These are phyloP conservation scores for Fusarium pininemorale DNA, from an alignment of 2,329 filamentous ascomycete genomes.

Conservation along the genomic window DNA sequence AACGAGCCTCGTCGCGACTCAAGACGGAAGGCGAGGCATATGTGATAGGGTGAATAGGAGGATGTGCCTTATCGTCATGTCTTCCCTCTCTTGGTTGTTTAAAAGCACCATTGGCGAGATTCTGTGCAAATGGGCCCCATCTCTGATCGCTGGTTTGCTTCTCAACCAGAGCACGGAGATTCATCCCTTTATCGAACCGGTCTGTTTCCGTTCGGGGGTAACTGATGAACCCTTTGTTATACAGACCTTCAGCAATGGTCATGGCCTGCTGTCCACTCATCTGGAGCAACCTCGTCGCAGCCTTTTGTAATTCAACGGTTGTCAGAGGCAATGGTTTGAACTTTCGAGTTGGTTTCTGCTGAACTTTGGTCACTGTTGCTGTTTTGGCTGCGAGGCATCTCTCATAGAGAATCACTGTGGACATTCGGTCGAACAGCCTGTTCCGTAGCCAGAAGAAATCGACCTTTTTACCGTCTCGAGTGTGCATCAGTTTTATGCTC, in stretches of 20 bases:
- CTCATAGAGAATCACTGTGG: slow-evolving; percentile 84
- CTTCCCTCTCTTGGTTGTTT: slow-evolving; percentile 82
- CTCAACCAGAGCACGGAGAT: slow-evolving; percentile 79
- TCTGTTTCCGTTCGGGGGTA: slow-evolving; percentile 98
- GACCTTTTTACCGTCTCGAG: slow-evolving; percentile 79
- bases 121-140: slow-evolving; percentile 86
- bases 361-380: slow-evolving; percentile 84
- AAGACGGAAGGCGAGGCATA: slow-evolving; percentile 75
- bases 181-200: slow-evolving; percentile 90
- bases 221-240: slow-evolving; percentile 95
- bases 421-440: slow-evolving; percentile 87
- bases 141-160: slow-evolving; percentile 80
- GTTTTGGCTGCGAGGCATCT: slow-evolving; percentile 79
- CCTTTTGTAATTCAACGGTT: slow-evolving; percentile 96
- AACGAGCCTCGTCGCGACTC: slow-evolving; percentile 73
- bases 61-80: slow-evolving; percentile 96
- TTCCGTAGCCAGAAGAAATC: slow-evolving; percentile 85
- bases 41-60: slow-evolving; percentile 95
- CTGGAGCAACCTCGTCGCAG: slow-evolving; percentile 86
- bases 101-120: slow-evolving; percentile 79
- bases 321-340: slow-evolving; percentile 94
- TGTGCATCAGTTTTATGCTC: slow-evolving; percentile 86
- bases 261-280: slow-evolving; percentile 93
- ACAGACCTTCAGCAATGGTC: slow-evolving; percentile 85
- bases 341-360: slow-evolving; percentile 91